Percentiles rank a stretch among this genome's conserved stretches.
Conservation (phyloP, 305 asterid genomes). For the Fraxinus velutina region DNA sequence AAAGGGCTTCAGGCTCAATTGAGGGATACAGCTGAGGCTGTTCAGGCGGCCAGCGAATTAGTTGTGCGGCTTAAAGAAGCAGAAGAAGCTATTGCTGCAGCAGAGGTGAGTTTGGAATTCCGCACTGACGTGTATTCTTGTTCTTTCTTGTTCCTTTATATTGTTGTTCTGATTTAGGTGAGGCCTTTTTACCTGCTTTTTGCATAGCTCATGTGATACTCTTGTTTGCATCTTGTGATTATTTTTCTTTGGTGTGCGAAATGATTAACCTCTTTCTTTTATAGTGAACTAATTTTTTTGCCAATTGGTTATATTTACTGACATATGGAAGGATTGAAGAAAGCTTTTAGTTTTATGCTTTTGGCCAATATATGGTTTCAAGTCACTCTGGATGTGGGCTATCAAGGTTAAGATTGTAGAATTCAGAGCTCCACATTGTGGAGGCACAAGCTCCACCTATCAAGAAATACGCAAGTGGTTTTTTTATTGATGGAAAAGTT, state of each 20-base stretch:
- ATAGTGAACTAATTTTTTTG: background rate
- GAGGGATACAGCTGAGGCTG: slow-evolving; percentile 98
- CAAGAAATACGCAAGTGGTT: background rate
- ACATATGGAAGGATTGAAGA: background rate
- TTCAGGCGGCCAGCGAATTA: slow-evolving; percentile 96
- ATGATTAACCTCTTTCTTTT: background rate
- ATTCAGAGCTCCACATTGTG: slow-evolving; percentile 5
- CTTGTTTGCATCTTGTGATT: background rate
- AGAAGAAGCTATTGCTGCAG: slow-evolving; percentile 71
- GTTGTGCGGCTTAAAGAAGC: slow-evolving; percentile 93
- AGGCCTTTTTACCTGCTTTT: background rate
- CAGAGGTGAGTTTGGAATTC: slow-evolving; percentile 64
- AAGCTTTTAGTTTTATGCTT: background rate
- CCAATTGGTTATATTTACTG: background rate
- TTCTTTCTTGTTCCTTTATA: slow-evolving; percentile 20
- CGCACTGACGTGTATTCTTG: slow-evolving; percentile 4
- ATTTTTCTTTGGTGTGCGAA: background rate
- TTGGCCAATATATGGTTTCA: background rate
- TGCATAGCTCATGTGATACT: background rate
- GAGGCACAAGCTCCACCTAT: slow-evolving; percentile 1
- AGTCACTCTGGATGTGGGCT: slow-evolving; percentile 2
- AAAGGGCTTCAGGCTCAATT: slow-evolving; percentile 90
- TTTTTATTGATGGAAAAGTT: background rate
- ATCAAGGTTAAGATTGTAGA: slow-evolving; percentile 1
- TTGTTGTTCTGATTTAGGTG: background rate